phyloP scores from a whole-genome alignment of 768 basidiomycete species.

The Boletellus ananas region DNA sequence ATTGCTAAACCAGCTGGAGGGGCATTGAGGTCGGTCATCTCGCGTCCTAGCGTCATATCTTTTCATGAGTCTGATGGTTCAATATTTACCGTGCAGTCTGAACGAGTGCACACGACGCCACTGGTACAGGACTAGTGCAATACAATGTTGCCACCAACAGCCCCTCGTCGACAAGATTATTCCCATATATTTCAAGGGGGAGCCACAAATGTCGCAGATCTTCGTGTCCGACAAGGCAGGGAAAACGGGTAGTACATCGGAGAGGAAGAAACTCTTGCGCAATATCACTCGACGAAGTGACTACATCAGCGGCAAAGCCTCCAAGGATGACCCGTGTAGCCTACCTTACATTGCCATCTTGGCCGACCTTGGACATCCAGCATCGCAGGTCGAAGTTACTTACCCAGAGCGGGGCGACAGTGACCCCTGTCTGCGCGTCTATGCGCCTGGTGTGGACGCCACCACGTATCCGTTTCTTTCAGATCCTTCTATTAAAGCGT shows the following conservation, averaged over 20 bases:
- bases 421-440: conserved; percentile 7
- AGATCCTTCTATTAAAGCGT: not conserved
- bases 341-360: conserved; percentile 9
- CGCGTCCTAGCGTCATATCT: not conserved
- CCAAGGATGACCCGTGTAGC: not conserved
- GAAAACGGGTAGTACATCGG: not conserved
- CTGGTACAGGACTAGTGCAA: conserved; percentile 14
- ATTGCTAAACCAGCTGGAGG: not conserved
- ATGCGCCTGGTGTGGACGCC: not conserved
- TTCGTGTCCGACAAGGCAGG: conserved; percentile 19
- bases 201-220: conserved; percentile 7
- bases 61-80: not conserved
- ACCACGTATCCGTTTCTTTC: conserved; percentile 7
- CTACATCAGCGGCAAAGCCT: not conserved
- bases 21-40: not conserved
- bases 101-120: conserved; percentile 8
- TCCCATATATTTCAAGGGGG: conserved; percentile 10
- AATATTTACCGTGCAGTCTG: not conserved
- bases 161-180: conserved; percentile 11
- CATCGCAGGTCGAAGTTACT: not conserved
- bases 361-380: conserved; percentile 2
- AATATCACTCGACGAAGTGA: not conserved
- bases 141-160: conserved; percentile 15
- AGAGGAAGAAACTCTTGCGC: not conserved
- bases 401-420: not conserved